Base-by-base conservation (phyloP, 305 asterid genomes). In the Fraxinus sp. region DNA sequence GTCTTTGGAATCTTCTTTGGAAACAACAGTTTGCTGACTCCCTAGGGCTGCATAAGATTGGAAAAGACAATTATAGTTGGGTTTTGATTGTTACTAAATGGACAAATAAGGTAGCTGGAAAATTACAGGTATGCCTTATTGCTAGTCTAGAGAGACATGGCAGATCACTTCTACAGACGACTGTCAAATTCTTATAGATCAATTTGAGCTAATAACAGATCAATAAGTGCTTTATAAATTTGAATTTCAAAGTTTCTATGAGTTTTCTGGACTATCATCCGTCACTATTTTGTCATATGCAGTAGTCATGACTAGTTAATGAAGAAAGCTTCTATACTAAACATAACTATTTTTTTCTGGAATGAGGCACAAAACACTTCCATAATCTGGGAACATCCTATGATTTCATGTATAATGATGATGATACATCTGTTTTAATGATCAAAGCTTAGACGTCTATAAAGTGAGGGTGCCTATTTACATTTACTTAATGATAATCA, bases 41-140 rank as follows among this genome's bases (percentile, higher is more conserved):
- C 94, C 97, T 28, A 93, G 82, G 32, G 97, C 97, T 93, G 93
- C 83, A 83, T 36, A 80, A 84, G 78, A 35, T 55, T 36, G 68
- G 22, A 59, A 57, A 13, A 75, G 76, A 46, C 57, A 6, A 55
- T 68, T 28, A 28, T 28, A 28, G 3, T 28, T 28, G 32, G 32
- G 32, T 28, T 68, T 68, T 68, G 13, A 22, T 68, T 26, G 20
- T 68, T 68, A 30, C 5, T 28, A 28, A 28, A 64, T 3, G 72
- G 72, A 64, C 33, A 16, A 22, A 28, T 28, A 57, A 62, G 71
- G 33, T 22, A 64, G n/a, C 32, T 64, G 72, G 33, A 64, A 9
- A 64, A 22, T 3, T 9, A 9, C 32, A 9, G 32, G 33, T 64
- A 64, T 64, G 33, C 20, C 75, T 28, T 68, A 11, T 13, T 68